Evolutionary conservation across 2,329 filamentous ascomycete genomes (phyloP).

Genomic region (Phialophora macrospora): DNA sequence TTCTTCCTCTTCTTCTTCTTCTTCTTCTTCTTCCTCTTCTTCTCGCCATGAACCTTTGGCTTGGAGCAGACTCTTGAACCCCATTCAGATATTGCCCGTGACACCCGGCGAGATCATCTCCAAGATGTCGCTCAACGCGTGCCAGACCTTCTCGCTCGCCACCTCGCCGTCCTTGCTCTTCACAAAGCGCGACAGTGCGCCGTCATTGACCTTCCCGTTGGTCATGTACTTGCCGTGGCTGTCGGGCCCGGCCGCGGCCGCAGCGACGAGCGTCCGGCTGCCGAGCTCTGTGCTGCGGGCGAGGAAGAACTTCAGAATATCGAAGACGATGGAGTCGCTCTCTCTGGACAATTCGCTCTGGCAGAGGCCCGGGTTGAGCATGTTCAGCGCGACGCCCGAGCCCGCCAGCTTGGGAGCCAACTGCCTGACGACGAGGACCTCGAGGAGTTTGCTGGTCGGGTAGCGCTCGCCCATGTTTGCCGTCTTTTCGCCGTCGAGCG

Average conservation of each 20-base stretch:
- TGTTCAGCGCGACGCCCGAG: slow-evolving; percentile 55
- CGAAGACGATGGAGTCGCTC: slow-evolving; percentile 19
- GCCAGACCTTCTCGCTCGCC: slow-evolving; percentile 51
- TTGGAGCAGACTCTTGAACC: too few species aligned
- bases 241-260: slow-evolving; percentile 47
- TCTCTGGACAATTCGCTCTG: slow-evolving; percentile 55
- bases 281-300: slow-evolving; percentile 56
- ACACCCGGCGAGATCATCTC: slow-evolving; percentile 51
- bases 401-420: slow-evolving; percentile 31
- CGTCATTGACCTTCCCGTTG: slow-evolving; percentile 42
- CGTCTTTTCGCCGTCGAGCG: slow-evolving; percentile 45
- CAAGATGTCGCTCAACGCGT: slow-evolving; percentile 50
- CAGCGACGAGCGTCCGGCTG: slow-evolving; percentile 52
- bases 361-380: slow-evolving; percentile 60
- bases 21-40: neutral
- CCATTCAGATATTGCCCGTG: slow-evolving; percentile 29
- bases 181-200: slow-evolving; percentile 46
- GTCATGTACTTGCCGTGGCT: slow-evolving; percentile 56
- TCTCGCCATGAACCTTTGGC: neutral
- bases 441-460: slow-evolving; percentile 54
- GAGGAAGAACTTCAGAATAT: slow-evolving; percentile 45
- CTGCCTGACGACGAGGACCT: slow-evolving; percentile 53
- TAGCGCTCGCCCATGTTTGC: slow-evolving; percentile 52
- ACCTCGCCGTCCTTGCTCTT: slow-evolving; percentile 47
- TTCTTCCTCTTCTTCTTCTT: too few species aligned